Conservation (phyloP, 139 green algal species). For the Asterochloris erici region DNA sequence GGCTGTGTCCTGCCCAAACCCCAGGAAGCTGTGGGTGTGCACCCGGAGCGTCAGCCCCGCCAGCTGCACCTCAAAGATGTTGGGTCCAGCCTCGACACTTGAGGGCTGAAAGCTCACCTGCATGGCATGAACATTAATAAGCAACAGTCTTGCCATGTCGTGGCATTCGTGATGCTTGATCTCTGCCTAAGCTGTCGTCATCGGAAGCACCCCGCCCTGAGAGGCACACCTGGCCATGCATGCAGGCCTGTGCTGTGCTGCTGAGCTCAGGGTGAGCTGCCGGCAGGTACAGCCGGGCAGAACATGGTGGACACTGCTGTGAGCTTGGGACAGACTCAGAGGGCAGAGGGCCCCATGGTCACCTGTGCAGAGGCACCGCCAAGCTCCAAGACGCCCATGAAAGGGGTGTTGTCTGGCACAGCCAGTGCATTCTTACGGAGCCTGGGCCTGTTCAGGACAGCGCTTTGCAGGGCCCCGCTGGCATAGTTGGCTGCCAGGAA, state of each 20-base stretch:
- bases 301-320: slow-evolving; percentile 1
- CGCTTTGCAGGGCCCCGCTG: slow-evolving; percentile 6
- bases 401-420: neutral
- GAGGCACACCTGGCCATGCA: no score
- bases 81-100: neutral
- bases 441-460: neutral
- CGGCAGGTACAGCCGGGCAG: neutral
- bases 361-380: slow-evolving; percentile 17
- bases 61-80: neutral
- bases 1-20: slow-evolving; percentile 16
- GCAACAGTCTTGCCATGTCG: no score
- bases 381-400: slow-evolving; percentile 13
- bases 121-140: no score
- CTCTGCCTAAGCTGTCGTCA: no score
- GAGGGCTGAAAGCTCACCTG: no score
- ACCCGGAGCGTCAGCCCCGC: slow-evolving; percentile 8
- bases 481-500: slow-evolving; percentile 19
- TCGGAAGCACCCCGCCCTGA: no score
- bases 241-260: no score
- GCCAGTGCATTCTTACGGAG: neutral
- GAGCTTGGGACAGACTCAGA: neutral
- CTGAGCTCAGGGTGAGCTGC: no score
- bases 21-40: slow-evolving; percentile 18
- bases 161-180: no score
- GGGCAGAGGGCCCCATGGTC: no score